Base-by-base conservation (phyloP, 2,329 filamentous ascomycete genomes). In the Ascochyta clinopodiicola region DNA sequence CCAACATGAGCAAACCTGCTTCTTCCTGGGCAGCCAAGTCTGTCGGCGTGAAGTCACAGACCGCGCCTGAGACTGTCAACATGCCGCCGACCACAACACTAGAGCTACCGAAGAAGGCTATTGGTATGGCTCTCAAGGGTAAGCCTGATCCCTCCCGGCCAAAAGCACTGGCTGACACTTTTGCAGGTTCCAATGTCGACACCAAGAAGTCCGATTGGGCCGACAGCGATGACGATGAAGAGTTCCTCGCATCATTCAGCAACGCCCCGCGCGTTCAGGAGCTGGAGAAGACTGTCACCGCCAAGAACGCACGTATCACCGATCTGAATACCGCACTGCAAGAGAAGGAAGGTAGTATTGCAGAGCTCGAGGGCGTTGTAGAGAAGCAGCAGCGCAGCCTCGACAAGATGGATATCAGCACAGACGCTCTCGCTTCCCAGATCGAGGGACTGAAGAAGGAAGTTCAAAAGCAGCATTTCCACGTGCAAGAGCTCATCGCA, bases 181-280 rank as follows among this genome's bases (percentile, higher is more conserved):
- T 4, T 2, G 0, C 24, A 53, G 38, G 39, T 1, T 54, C 49
- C 22, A 34, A 39, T 2, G 62, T 60, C 19, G 46, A 51, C 12
- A 29, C 31, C 15, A 62, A 57, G 38, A 63, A 57, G 50, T 39
- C 46, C 17, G 27, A 56, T 25, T 66, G 63, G 64, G 60, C 59
- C 4, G 63, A 66, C 17, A 61, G 58, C 31, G 64, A 66, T n/a
- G 60, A 63, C 0, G 67, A 67, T 17, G 58, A 62, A 4, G 54
- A 55, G 1, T 61, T 63, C 35, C 9, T 53, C 13, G 43, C 48
- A 44, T 35, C 57, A 5, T 51, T 60, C 17, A 54, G 43, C 32
- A 15, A 31, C 10, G 29, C 29, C 13, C 31, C 44, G 0, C 27
- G 42, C 8, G 39, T 63, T 31, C 44, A 49, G 4, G 48, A 63